A percentile compares a stretch with the other conserved stretches of the same genome.
phyloP scores from a whole-genome alignment of 2,329 filamentous ascomycete species.

The Clonostachys rosea region DNA sequence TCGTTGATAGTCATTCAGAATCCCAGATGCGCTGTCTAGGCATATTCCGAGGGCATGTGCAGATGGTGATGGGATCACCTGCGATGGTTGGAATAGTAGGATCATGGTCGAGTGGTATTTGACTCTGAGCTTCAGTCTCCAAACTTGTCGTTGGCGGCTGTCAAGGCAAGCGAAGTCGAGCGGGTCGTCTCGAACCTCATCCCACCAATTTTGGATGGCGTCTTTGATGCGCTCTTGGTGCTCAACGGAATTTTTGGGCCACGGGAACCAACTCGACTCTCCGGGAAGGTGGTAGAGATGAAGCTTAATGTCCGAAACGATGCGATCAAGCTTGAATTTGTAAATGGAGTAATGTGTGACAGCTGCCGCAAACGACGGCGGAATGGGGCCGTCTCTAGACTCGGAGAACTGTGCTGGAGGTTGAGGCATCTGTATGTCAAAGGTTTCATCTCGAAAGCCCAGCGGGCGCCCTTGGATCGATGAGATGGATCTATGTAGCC shows the following conservation, averaged over 20 bases:
- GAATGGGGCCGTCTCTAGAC: background rate
- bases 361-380: constrained; percentile 2
- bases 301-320: constrained; percentile 14
- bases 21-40: constrained; percentile 15
- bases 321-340: constrained; percentile 15
- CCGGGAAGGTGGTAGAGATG: constrained; percentile 13
- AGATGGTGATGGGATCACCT: constrained; percentile 19
- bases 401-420: background rate
- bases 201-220: constrained; percentile 7
- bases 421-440: constrained; percentile 18
- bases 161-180: constrained; percentile 3
- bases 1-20: constrained; percentile 18
- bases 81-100: constrained; percentile 28
- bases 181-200: background rate
- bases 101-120: constrained; percentile 23
- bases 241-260: constrained; percentile 1
- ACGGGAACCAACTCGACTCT: constrained; percentile 7
- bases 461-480: constrained; percentile 30
- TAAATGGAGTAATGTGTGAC: constrained; percentile 12
- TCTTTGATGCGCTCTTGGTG: constrained; percentile 8
- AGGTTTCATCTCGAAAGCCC: constrained; percentile 27
- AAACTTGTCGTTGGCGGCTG: constrained; percentile 7
- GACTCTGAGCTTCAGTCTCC: constrained; percentile 18
- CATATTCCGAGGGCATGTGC: constrained; percentile 18
- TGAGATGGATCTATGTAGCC: constrained; percentile 17